phyloP scores from a whole-genome alignment of 306 rosid species.

The Prunus dulcis region DNA sequence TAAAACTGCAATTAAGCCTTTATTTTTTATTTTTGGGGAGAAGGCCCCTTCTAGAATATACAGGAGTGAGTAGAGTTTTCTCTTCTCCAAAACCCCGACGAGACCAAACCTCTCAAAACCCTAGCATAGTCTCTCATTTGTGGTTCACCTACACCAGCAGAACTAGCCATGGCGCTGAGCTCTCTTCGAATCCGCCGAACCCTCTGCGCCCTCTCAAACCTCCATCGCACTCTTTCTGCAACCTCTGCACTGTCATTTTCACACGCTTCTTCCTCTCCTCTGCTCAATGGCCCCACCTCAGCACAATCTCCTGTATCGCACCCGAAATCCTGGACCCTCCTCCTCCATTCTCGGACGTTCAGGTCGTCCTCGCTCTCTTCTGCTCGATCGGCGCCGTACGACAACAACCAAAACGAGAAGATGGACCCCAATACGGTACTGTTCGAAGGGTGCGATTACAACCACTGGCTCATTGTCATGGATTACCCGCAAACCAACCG shows the following conservation, averaged over 20 bases:
- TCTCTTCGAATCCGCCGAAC: constrained; percentile 55
- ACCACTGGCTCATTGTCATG: constrained; percentile 82
- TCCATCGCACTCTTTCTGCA: constrained; percentile 34
- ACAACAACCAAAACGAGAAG: constrained; percentile 27
- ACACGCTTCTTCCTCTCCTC: constrained; percentile 9
- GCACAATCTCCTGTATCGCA: constrained; percentile 1
- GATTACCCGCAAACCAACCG: constrained; percentile 49
- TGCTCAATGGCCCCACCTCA: neutral
- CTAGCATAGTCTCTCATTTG: constrained; percentile 16
- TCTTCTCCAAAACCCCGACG: neutral
- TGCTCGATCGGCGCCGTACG: constrained; percentile 25
- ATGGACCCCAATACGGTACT: constrained; percentile 67
- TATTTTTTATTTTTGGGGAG: too few relatives aligned
- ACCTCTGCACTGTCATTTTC: neutral
- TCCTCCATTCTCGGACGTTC: constrained; percentile 36
- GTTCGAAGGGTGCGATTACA: constrained; percentile 89
- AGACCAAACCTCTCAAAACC: constrained; percentile 17
- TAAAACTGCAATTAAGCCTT: too few relatives aligned
- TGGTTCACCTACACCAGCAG: neutral
- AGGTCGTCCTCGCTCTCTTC: constrained; percentile 40
- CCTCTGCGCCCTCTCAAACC: constrained; percentile 27
- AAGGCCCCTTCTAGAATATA: neutral
- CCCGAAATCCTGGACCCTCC: neutral
- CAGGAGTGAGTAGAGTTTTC: neutral
- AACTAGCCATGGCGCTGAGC: constrained; percentile 54